Conservation (phyloP, 2,329 filamentous ascomycete genomes). For the Ambrosiella beaveri region DNA sequence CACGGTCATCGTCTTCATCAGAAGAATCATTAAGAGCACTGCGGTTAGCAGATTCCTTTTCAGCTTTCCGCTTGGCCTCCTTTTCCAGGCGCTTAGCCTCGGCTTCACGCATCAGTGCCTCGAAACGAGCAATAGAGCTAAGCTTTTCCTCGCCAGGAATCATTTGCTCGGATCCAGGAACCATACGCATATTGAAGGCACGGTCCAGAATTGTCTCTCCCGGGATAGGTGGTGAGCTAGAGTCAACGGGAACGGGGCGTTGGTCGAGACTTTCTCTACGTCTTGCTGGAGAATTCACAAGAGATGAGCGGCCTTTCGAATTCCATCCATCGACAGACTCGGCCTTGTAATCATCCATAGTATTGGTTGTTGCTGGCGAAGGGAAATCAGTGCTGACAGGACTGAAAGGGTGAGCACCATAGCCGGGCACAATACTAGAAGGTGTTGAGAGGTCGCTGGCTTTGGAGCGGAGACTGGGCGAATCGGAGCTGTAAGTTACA, state of each 20-base stretch:
- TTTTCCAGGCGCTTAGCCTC: conserved; percentile 33
- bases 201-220: conserved; percentile 51
- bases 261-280: conserved; percentile 35
- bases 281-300: conserved; percentile 38
- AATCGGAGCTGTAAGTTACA: conserved; percentile 36
- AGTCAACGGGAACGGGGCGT: conserved; percentile 23
- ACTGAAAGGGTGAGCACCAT: conserved; percentile 7
- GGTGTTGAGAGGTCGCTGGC: conserved; percentile 46
- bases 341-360: conserved; percentile 32
- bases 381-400: conserved; percentile 38
- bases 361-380: conserved; percentile 33
- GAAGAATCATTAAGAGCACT: conserved; percentile 21
- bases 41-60: conserved; percentile 16
- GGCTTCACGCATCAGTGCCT: conserved; percentile 45
- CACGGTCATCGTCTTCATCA: conserved; percentile 25
- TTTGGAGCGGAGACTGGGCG: conserved; percentile 43
- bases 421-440: conserved; percentile 23
- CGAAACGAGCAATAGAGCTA: conserved; percentile 47
- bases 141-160: conserved; percentile 43
- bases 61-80: conserved; percentile 19
- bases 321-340: conserved; percentile 46
- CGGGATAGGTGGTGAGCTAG: conserved; percentile 34
- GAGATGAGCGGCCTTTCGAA: conserved; percentile 37
- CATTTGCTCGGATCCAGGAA: conserved; percentile 40
- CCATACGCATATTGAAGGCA: conserved; percentile 45